Conservation (phyloP, 768 basidiomycete genomes). For the Exidia glandulosa region DNA sequence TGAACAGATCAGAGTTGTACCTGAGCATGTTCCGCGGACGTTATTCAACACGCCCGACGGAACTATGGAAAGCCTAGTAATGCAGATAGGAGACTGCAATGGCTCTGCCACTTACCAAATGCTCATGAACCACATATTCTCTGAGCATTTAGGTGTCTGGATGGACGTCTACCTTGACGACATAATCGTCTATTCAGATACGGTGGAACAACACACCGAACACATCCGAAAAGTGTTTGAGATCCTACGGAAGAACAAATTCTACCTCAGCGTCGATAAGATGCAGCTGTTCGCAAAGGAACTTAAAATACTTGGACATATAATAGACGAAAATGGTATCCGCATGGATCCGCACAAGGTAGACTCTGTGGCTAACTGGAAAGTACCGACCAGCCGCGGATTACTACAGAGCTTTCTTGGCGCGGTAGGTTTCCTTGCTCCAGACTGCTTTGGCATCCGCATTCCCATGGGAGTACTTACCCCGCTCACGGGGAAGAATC, state of each 20-base stretch:
- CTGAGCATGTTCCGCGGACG: slow-evolving; percentile 6
- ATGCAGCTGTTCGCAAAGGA: background rate
- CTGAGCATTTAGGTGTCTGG: slow-evolving; percentile 5
- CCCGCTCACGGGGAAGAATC: slow-evolving; percentile 7
- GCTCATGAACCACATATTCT: slow-evolving; percentile 8
- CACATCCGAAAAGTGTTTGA: slow-evolving; percentile 3
- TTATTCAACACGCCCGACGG: slow-evolving; percentile 8
- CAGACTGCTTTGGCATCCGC: slow-evolving; percentile 20
- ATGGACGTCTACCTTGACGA: slow-evolving; percentile 12
- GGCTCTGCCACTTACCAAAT: slow-evolving; percentile 9
- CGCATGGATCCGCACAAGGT: slow-evolving; percentile 18
- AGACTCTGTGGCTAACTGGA: slow-evolving; percentile 19
- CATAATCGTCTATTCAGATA: slow-evolving; percentile 7
- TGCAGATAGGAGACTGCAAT: slow-evolving; percentile 11
- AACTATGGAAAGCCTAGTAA: slow-evolving; percentile 8
- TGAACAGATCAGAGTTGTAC: slow-evolving; percentile 9
- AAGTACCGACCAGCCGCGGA: slow-evolving; percentile 17
- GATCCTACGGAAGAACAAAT: slow-evolving; percentile 1
- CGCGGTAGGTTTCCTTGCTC: slow-evolving; percentile 25
- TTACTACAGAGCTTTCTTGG: slow-evolving; percentile 25
- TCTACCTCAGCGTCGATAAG: slow-evolving; percentile 4
- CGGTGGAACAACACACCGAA: slow-evolving; percentile 3
- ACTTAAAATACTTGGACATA: slow-evolving; percentile 11
- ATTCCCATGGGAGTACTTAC: slow-evolving; percentile 29
- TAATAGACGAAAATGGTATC: slow-evolving; percentile 17